These are phyloP conservation scores for Leccinum insolens DNA, from an alignment of 1,284 basidiomycete species.

Conservation along the genomic window DNA sequence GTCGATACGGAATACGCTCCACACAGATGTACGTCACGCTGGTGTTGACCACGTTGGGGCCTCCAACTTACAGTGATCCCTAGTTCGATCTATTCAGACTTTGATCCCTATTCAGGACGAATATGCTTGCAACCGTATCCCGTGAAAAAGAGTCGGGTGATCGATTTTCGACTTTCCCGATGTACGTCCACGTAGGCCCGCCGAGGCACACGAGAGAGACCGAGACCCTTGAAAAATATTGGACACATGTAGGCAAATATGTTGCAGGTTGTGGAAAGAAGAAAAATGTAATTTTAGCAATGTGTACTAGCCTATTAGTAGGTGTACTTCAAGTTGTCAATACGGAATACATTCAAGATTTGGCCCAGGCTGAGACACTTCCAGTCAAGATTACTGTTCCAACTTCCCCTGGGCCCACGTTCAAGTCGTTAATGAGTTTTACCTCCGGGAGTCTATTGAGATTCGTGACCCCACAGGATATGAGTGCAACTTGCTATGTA, in stretches of 20 bases:
- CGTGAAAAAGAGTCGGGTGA: not conserved
- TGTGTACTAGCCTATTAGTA: not conserved
- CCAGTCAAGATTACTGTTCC: not conserved
- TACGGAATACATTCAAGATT: not conserved
- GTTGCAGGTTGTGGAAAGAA: not conserved
- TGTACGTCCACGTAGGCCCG: not conserved
- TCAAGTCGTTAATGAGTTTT: not conserved
- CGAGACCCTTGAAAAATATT: not conserved
- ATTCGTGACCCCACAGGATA: no score
- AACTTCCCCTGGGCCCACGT: not conserved
- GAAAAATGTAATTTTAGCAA: not conserved
- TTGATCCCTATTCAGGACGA: conserved; percentile 24
- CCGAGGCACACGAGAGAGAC: not conserved
- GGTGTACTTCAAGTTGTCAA: not conserved
- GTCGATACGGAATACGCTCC: not conserved
- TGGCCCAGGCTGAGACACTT: not conserved
- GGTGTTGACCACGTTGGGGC: not conserved
- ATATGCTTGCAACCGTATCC: conserved; percentile 11
- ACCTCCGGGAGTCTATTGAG: no score
- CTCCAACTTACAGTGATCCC: not conserved
- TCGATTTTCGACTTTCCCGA: not conserved
- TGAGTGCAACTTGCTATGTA: no score
- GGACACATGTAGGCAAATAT: not conserved
- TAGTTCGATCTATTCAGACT: conserved; percentile 25
- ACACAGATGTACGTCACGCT: conserved; percentile 10